Conservation (phyloP, 192 early-diverging fungal genomes). For the Linnemannia exigua region DNA sequence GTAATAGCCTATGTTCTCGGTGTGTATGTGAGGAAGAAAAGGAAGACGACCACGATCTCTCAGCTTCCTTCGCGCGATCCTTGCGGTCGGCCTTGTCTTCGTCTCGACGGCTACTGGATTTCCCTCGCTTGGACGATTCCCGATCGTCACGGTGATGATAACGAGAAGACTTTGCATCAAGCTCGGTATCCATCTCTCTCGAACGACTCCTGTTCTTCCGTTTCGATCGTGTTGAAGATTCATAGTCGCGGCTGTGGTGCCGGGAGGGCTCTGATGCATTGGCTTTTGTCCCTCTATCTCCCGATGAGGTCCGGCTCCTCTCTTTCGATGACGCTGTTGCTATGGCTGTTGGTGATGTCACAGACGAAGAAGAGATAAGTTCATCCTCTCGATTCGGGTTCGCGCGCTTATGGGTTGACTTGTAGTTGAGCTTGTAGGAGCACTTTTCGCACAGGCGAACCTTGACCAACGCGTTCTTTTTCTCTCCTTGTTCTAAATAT, state of each 20-base stretch:
- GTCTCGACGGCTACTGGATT: background rate
- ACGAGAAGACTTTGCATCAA: background rate
- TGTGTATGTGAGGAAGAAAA: background rate
- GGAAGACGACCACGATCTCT: background rate
- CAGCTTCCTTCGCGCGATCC: background rate
- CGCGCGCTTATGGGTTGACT: slow-evolving; percentile 65
- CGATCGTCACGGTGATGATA: background rate
- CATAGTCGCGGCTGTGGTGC: background rate
- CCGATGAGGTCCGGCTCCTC: background rate
- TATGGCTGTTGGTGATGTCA: background rate
- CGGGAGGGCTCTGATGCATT: background rate
- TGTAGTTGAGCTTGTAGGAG: slow-evolving; percentile 81
- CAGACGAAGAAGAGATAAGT: background rate
- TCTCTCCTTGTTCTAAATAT: slow-evolving; percentile 79
- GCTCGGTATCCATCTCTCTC: background rate
- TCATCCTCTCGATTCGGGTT: background rate
- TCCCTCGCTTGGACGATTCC: background rate
- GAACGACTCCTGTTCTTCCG: background rate
- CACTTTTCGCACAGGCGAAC: slow-evolving; percentile 80
- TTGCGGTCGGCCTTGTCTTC: background rate
- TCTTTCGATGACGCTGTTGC: background rate
- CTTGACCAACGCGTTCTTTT: slow-evolving; percentile 89
- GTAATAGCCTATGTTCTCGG: background rate
- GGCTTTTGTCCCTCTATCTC: background rate
- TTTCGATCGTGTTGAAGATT: background rate